A percentile compares a stretch with the other conserved stretches of the same genome.
These are phyloP conservation scores for Triangularia setosa DNA, from an alignment of 2,329 filamentous ascomycete species.

Conservation along the genomic window DNA sequence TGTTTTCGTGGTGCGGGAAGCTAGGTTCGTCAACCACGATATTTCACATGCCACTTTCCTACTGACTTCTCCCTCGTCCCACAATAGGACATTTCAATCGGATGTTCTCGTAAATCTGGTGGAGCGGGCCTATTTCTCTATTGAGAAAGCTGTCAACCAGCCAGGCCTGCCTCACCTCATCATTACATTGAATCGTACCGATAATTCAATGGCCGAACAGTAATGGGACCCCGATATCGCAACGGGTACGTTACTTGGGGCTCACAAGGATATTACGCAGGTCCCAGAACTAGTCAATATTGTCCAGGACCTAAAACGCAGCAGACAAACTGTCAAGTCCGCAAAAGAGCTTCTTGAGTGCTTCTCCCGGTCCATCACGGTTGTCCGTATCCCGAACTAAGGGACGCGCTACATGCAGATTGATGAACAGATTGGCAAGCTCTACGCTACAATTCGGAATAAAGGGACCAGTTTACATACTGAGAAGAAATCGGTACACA, in stretches of 20 bases:
- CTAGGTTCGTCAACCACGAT: background rate
- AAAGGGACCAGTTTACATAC: background rate
- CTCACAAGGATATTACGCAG: conserved; percentile 4
- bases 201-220: background rate
- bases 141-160: conserved; percentile 12
- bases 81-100: background rate
- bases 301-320: background rate
- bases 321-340: background rate
- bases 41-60: background rate
- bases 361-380: conserved; percentile 12
- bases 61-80: background rate
- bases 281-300: background rate
- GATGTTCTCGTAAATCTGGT: background rate
- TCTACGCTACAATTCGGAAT: conserved; percentile 3
- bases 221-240: conserved; percentile 9
- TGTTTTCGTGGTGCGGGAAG: conserved; percentile 11
- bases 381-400: conserved; percentile 9
- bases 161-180: conserved; percentile 9
- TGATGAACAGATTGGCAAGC: conserved; percentile 8
- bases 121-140: conserved; percentile 8
- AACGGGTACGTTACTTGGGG: conserved; percentile 1
- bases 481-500: conserved; percentile 1
- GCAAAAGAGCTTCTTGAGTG: conserved; percentile 8
- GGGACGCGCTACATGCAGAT: conserved; percentile 4
- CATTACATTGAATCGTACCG: conserved; percentile 9